Percentiles rank a stretch among this genome's conserved stretches.
Evolutionary conservation across 768 basidiomycete genomes (phyloP).

Genomic region (Tricholomella constricta): DNA sequence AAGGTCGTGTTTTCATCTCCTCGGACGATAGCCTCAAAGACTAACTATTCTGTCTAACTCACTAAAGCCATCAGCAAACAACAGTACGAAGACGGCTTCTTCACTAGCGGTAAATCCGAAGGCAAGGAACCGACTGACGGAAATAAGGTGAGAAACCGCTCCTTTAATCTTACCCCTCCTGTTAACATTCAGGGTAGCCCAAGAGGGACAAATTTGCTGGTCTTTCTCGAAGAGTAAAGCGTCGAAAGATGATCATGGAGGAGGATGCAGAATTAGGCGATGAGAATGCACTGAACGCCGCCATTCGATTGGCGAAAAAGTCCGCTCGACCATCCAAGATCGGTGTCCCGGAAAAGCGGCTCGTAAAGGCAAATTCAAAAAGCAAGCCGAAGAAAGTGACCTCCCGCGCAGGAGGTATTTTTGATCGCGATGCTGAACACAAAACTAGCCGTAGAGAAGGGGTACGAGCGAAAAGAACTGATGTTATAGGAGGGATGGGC

Average conservation of each 20-base stretch:
- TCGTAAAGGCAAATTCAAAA: constrained; percentile 32
- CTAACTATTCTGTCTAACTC: background rate
- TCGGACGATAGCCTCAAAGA: constrained; percentile 4
- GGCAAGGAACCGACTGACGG: constrained; percentile 37
- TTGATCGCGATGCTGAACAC: constrained; percentile 62
- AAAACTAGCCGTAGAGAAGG: constrained; percentile 52
- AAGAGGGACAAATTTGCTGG: constrained; percentile 81
- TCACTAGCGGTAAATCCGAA: constrained; percentile 37
- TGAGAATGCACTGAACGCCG: constrained; percentile 57
- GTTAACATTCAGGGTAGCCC: constrained; percentile 42
- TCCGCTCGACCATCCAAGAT: constrained; percentile 74
- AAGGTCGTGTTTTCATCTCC: constrained; percentile 51
- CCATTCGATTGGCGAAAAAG: constrained; percentile 89
- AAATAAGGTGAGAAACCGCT: constrained; percentile 39
- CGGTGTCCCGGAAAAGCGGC: constrained; percentile 46
- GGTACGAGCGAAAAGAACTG: constrained; percentile 63
- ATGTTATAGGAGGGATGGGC: constrained; percentile 51
- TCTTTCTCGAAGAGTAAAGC: constrained; percentile 83
- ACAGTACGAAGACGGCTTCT: constrained; percentile 64
- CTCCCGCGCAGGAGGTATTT: constrained; percentile 40
- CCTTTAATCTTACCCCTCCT: constrained; percentile 3
- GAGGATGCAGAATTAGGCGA: constrained; percentile 69
- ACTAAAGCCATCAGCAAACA: constrained; percentile 71
- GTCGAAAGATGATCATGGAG: constrained; percentile 84
- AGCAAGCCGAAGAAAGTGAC: constrained; percentile 37